These are phyloP conservation scores for Ustilago tritici DNA, from an alignment of 1,284 basidiomycete genomes.

Conservation along the genomic window DNA sequence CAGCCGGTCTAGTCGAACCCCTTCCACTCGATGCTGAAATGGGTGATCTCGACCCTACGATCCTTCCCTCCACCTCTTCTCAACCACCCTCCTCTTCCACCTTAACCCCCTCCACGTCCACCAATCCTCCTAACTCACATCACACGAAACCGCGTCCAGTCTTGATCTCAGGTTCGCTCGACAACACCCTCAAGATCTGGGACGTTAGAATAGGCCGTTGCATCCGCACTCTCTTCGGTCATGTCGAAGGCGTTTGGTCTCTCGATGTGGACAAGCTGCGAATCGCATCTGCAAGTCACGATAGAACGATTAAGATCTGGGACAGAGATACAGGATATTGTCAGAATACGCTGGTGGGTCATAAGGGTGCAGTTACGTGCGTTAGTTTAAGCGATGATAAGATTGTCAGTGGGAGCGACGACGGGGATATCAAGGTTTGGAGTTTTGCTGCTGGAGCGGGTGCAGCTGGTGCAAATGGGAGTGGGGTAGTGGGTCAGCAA, in stretches of 20 bases:
- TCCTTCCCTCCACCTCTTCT: not conserved
- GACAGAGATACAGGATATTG: slow-evolving; percentile 88
- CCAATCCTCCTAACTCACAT: not conserved
- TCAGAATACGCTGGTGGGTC: slow-evolving; percentile 90
- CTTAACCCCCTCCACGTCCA: not conserved
- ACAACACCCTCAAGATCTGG: slow-evolving; percentile 97
- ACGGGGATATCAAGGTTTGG: slow-evolving; percentile 76
- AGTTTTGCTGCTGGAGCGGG: slow-evolving; percentile 50
- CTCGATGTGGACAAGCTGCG: slow-evolving; percentile 92
- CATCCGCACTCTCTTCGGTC: slow-evolving; percentile 89
- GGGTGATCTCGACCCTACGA: slow-evolving; percentile 60
- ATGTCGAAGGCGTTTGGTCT: slow-evolving; percentile 92
- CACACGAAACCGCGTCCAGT: slow-evolving; percentile 71
- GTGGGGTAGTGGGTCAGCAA: not conserved
- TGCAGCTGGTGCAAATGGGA: not conserved
- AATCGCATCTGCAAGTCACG: slow-evolving; percentile 90
- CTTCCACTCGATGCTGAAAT: slow-evolving; percentile 64
- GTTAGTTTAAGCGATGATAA: slow-evolving; percentile 92
- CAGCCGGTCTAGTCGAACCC: slow-evolving; percentile 60
- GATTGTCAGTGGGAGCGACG: slow-evolving; percentile 93
- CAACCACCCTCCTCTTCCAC: not conserved
- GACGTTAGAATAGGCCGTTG: slow-evolving; percentile 88
- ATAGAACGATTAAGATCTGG: slow-evolving; percentile 91
- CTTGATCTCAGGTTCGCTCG: slow-evolving; percentile 88
- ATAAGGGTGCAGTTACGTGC: slow-evolving; percentile 92